These are phyloP conservation scores for Takashimella koratensis DNA, from an alignment of 1,284 basidiomycete genomes.

Conservation along the genomic window DNA sequence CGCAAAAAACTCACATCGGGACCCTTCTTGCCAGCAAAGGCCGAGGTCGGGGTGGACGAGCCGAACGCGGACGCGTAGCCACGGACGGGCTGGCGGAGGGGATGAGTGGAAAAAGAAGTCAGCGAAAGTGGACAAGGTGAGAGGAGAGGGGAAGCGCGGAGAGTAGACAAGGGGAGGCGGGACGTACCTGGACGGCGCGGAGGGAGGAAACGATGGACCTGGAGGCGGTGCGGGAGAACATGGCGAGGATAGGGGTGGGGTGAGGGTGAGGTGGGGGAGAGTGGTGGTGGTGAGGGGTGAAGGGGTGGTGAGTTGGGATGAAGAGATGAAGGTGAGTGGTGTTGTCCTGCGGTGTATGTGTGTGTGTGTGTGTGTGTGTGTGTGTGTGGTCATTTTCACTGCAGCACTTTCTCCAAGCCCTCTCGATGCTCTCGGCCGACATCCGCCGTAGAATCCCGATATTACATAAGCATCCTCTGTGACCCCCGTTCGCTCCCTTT, in stretches of 20 bases:
- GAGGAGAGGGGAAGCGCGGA: neutral
- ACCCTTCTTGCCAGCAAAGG: constrained; percentile 83
- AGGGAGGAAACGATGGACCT: constrained; percentile 26
- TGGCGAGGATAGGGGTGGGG: constrained; percentile 7
- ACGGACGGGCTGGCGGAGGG: constrained; percentile 31
- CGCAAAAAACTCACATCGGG: constrained; percentile 74
- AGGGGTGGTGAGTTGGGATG: constrained; percentile 3
- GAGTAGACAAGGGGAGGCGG: constrained; percentile 1
- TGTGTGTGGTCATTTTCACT: too few species aligned
- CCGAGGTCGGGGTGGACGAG: constrained; percentile 63
- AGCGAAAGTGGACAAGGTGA: neutral
- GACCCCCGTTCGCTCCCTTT: constrained; percentile 1
- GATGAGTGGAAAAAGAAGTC: constrained; percentile 6
- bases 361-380: too few species aligned
- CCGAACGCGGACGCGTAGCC: constrained; percentile 44
- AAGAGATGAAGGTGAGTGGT: constrained; percentile 1
- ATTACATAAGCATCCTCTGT: constrained; percentile 6
- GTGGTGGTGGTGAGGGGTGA: too few species aligned
- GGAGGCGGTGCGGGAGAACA: constrained; percentile 33
- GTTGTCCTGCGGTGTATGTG: too few species aligned
- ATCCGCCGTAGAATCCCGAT: neutral
- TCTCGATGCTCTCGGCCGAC: neutral
- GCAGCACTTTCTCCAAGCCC: too few species aligned
- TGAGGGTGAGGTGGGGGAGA: constrained; percentile 2
- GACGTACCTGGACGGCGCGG: constrained; percentile 34